Base-by-base conservation (phyloP, 768 basidiomycete species). In the Suillus brevipes region DNA sequence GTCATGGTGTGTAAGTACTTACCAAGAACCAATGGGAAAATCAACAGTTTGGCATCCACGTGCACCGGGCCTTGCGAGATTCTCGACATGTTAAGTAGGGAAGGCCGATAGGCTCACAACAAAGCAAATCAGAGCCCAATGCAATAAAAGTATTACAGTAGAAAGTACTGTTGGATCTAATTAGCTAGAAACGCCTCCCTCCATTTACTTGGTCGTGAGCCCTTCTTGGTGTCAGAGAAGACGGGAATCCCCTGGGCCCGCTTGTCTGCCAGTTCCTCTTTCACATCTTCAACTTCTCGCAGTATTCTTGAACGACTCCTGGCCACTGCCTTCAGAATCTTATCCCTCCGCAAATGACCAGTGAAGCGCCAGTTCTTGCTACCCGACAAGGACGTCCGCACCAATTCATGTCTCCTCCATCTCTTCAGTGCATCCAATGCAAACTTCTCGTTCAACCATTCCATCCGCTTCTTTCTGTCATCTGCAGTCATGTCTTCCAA, bases 401-500 rank as follows among this genome's bases (percentile, higher is more conserved):
- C 65, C 58, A 80, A 64, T 50, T 79, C 76, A 45, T 66, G 71
- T 42, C 71, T 78, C 64, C 68, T 75, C 67, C 69, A 71, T 45
- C 64, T 77, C 60, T 70, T 81, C 74, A 68, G 86, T 74, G 71
- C 76, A 50, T 71, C 67, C 43, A 76, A 65, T 14, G 71, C 77
- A 75, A 92, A 92, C 64, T 84, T 80, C 18, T 85, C 78, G 71
- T 92, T 87, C 53, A 94, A 70, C 83, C 83, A 87, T 52, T 85
- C 79, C 76, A 87, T 81, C 31, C 89, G 81, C 68, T 81, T 78
- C 70, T 78, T 75, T 65, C 85, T 81, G 66, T 88, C 84, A 58
- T 81, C 77, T n/a, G 69, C 72, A 60, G 70, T 73, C 89, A 97
- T 91, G 74, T 94, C 94, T 71, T 91, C 92, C 66, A 88, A 65